phyloP scores from a whole-genome alignment of 805 yeast species.

The Wickerhamomyces rabaulensis region DNA sequence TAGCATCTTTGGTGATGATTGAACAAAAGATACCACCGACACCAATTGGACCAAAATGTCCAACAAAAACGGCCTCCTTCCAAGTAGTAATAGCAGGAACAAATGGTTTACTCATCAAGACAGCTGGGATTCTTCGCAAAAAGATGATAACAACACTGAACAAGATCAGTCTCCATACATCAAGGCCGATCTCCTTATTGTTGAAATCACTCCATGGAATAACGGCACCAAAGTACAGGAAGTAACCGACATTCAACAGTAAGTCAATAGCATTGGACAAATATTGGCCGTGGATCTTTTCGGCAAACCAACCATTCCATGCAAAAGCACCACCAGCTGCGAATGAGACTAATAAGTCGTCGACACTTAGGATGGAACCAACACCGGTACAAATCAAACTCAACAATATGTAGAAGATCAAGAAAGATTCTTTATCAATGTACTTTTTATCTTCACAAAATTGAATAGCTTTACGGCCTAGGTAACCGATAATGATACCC shows the following conservation, averaged over 20 bases:
- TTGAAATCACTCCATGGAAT: conserved; percentile 84
- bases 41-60: conserved; percentile 94
- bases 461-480: conserved; percentile 62
- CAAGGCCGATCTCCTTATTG: conserved; percentile 50
- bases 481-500: conserved; percentile 67
- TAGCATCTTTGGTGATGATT: conserved; percentile 56
- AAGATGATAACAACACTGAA: conserved; percentile 69
- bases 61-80: conserved; percentile 91
- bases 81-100: conserved; percentile 85
- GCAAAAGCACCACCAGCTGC: conserved; percentile 91
- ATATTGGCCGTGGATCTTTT: conserved; percentile 74
- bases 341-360: conserved; percentile 81
- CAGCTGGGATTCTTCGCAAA: conserved; percentile 77
- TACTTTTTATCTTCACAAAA: conserved; percentile 63
- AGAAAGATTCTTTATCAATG: conserved; percentile 83
- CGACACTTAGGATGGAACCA: conserved; percentile 82
- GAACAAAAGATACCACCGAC: conserved; percentile 88
- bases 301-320: conserved; percentile 89
- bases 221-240: conserved; percentile 84
- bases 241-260: conserved; percentile 74
- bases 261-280: conserved; percentile 90
- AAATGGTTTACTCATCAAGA: conserved; percentile 63
- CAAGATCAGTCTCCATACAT: conserved; percentile 74
- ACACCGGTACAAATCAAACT: conserved; percentile 84
- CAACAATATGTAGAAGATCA: conserved; percentile 75